Base-by-base conservation (phyloP, 768 basidiomycete species). In the Lenzites betulinus region DNA sequence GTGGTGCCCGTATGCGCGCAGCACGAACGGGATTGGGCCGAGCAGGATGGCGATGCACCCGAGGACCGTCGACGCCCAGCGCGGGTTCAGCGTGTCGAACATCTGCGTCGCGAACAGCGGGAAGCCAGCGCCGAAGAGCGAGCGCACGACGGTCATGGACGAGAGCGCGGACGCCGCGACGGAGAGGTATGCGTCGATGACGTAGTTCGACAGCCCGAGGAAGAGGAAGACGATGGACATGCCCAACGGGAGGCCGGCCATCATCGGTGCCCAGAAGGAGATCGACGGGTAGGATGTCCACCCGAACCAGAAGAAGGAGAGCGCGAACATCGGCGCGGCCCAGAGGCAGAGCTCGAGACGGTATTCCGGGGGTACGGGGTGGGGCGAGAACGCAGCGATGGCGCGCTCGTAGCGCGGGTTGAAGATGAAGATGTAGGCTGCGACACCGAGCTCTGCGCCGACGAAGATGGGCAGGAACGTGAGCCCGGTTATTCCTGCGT, bases 291-390 rank as follows among this genome's bases (percentile, higher is more conserved):
- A 83, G 0, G 84, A 85, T 3, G 86, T 83, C 86, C 85, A 87
- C 38, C 84, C 84, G 58, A 89, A 86, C 87, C 87, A 87, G 73
- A 90, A 89, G 73, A 88, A 84, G 9, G 84, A 81, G 22, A 75
- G 43, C 35, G 81, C 74, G 63, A 83, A 79, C 33, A 84, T 61
- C 4, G 85, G 85, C 0, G 81, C 78, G 4, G 81, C 82, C 62
- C 80, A 71, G 63, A 87, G 74, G 1, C 78, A 78, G 51, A 81
- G 74, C 51, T 78, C 76, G 26, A 88, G 70, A 18, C 87, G 78
- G 52, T 79, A 80, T 69, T 90, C 88, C 0, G 88, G 88, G 1
- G 86, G 82, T 1, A 87, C 85, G 35, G 84, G 81, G 15, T 77
- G 67, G 7, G 86, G 87, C 4, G 79, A 76, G 59, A 73, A 77